phyloP scores from a whole-genome alignment of 2,329 filamentous ascomycete genomes.

The Fusarium drepaniforme region DNA sequence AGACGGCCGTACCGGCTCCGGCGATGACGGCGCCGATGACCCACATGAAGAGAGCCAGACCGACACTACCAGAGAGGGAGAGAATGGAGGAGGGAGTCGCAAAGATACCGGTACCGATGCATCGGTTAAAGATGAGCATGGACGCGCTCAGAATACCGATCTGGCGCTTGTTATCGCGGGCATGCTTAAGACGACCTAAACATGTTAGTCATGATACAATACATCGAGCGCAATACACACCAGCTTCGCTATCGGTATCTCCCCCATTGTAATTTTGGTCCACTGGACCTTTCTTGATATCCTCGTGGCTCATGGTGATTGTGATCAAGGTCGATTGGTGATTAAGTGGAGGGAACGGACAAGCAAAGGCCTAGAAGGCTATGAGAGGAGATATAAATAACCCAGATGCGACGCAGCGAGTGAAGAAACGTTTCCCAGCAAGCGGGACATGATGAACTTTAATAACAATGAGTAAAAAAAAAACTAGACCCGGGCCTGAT shows the following conservation, averaged over 20 bases:
- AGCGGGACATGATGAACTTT: conserved; percentile 22
- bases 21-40: conserved; percentile 72
- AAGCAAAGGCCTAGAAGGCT: not conserved
- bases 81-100: conserved; percentile 72
- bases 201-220: not conserved
- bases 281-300: conserved; percentile 30
- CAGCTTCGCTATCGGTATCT: conserved; percentile 40
- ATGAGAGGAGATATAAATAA: not conserved
- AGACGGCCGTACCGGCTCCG: conserved; percentile 71
- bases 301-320: conserved; percentile 38
- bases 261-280: conserved; percentile 26
- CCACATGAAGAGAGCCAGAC: conserved; percentile 73
- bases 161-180: conserved; percentile 63
- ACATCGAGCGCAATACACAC: conserved; percentile 11
- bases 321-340: not conserved
- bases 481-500: not conserved
- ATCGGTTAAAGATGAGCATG: conserved; percentile 73
- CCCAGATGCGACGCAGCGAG: conserved; percentile 7
- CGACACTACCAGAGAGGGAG: conserved; percentile 68
- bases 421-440: not conserved
- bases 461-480: conserved; percentile 17
- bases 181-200: conserved; percentile 51
- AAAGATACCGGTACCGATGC: conserved; percentile 77
- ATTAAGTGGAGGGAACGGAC: not conserved
- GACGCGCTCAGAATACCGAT: conserved; percentile 67